Conservation (phyloP, 2,329 filamentous ascomycete species). For the Trichoderma sp. region DNA sequence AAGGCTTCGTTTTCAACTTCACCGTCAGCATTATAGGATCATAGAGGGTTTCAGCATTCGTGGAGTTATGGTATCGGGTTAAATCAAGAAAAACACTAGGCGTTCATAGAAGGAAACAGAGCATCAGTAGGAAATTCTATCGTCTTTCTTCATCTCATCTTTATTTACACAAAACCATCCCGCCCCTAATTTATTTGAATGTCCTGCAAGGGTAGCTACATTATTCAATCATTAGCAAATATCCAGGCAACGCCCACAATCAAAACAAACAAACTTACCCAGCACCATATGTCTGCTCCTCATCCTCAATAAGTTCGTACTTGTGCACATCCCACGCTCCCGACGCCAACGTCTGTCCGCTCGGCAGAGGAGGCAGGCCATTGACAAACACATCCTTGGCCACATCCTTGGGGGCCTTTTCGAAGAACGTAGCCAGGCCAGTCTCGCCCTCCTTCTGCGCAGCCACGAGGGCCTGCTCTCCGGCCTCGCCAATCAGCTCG, state of each 20-base stretch:
- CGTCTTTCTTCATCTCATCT: constrained; percentile 37
- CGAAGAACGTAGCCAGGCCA: constrained; percentile 73
- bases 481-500: constrained; percentile 70
- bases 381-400: constrained; percentile 68
- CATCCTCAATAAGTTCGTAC: constrained; percentile 66
- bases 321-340: constrained; percentile 69
- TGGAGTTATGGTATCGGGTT: constrained; percentile 18
- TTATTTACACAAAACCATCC: constrained; percentile 38
- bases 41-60: not conserved
- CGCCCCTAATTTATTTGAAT: constrained; percentile 52
- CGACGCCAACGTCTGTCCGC: constrained; percentile 61
- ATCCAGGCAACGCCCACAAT: not conserved
- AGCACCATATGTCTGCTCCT: constrained; percentile 71
- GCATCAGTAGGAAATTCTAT: constrained; percentile 34
- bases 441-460: constrained; percentile 75
- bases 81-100: not conserved
- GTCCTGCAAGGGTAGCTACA: constrained; percentile 67
- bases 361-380: constrained; percentile 85
- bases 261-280: constrained; percentile 60
- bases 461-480: constrained; percentile 69
- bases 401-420: constrained; percentile 61
- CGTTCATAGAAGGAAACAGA: constrained; percentile 23
- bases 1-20: not conserved
- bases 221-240: constrained; percentile 38
- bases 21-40: not conserved